phyloP scores from a whole-genome alignment of 345 rosid species.

The Moringa oleifera region DNA sequence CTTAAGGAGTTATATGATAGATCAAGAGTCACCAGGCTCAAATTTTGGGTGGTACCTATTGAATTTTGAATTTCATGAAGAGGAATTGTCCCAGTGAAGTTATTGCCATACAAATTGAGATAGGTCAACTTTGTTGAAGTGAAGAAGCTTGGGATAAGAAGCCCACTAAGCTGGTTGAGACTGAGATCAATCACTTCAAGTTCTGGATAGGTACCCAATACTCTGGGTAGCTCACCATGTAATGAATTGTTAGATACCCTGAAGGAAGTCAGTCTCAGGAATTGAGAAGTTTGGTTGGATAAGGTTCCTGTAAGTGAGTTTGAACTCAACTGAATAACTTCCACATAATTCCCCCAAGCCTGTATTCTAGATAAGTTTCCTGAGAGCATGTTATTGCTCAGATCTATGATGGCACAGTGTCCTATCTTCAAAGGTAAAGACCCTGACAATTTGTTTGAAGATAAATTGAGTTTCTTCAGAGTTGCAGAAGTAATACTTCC shows the following conservation, averaged over 20 bases:
- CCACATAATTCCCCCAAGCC: conserved; percentile 79
- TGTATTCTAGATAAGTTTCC: conserved; percentile 69
- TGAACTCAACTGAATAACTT: conserved; percentile 65
- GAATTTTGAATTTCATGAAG: conserved; percentile 34
- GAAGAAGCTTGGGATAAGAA: conserved; percentile 53
- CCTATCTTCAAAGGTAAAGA: conserved; percentile 56
- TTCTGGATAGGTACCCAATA: conserved; percentile 58
- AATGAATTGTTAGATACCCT: conserved; percentile 58
- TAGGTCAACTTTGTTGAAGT: conserved; percentile 50
- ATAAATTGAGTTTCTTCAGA: conserved; percentile 66
- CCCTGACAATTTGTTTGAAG: conserved; percentile 72
- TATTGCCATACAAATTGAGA: conserved; percentile 67
- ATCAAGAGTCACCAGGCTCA: conserved; percentile 58
- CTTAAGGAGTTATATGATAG: conserved; percentile 65
- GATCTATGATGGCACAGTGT: conserved; percentile 65
- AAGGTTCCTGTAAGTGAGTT: conserved; percentile 62
- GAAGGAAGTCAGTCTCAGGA: conserved; percentile 60
- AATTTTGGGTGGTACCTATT: conserved; percentile 26
- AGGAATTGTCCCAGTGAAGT: conserved; percentile 65
- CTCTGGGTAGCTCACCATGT: conserved; percentile 57
- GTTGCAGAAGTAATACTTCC: conserved; percentile 69
- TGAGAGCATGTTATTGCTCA: conserved; percentile 64
- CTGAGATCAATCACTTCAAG: conserved; percentile 69
- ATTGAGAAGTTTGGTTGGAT: conserved; percentile 63
- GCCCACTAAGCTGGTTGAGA: conserved; percentile 50